A percentile compares a stretch with the other conserved stretches of the same genome.
These are phyloP conservation scores for Hypoxylon sp. DNA, from an alignment of 2,329 filamentous ascomycete species.

Conservation along the genomic window DNA sequence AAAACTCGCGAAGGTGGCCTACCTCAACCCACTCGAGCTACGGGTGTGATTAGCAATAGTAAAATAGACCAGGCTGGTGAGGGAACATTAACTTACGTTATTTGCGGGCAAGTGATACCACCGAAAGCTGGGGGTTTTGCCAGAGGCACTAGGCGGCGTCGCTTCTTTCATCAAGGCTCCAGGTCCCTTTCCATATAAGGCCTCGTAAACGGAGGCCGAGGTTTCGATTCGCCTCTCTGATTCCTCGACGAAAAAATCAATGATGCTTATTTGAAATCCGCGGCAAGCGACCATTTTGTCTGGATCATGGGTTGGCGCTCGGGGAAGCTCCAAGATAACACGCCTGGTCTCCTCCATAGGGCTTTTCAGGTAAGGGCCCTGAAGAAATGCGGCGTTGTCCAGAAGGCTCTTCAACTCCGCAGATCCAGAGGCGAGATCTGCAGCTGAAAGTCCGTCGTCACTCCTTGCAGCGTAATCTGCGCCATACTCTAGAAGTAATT, in stretches of 20 bases:
- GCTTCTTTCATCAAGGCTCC: not conserved
- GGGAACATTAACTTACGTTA: not conserved
- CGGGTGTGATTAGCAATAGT: not conserved
- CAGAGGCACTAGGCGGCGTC: not conserved
- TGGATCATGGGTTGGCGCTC: not conserved
- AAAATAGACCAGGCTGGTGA: not conserved
- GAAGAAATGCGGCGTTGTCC: not conserved
- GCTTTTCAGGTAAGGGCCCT: not conserved
- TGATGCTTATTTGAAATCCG: constrained; percentile 1
- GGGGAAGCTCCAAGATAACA: not conserved
- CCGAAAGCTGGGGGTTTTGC: not conserved
- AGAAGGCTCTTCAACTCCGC: not conserved
- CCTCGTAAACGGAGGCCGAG: not conserved
- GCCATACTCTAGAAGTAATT: not conserved
- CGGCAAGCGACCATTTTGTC: not conserved
- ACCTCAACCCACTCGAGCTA: constrained; percentile 8
- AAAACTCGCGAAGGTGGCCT: not conserved
- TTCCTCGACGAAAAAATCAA: not conserved
- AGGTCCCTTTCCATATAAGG: constrained; percentile 1
- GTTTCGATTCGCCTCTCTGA: not conserved
- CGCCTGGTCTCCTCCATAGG: not conserved
- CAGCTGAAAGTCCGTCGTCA: not conserved
- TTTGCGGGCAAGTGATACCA: constrained; percentile 3
- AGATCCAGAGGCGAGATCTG: not conserved
- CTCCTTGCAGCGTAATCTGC: not conserved